phyloP scores from a whole-genome alignment of 495 filamentous ascomycete species.

The Parachaetomium inaequale region DNA sequence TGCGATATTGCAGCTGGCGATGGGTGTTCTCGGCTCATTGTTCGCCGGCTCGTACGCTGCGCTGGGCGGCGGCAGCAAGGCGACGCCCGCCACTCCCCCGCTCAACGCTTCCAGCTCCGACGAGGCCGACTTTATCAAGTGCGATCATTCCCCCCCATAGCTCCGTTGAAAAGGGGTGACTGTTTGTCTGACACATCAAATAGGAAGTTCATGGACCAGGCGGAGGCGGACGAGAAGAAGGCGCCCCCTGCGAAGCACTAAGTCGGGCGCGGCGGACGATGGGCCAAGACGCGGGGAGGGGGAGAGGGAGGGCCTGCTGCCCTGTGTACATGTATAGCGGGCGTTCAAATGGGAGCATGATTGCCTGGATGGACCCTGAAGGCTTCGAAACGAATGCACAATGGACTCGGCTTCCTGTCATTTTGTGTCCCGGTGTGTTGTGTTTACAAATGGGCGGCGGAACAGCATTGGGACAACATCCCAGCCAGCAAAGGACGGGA shows the following conservation, averaged over 20 bases:
- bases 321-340: slow-evolving; percentile 30
- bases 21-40: slow-evolving; percentile 67
- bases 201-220: slow-evolving; percentile 77
- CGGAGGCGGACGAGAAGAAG: slow-evolving; percentile 67
- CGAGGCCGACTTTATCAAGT: slow-evolving; percentile 98
- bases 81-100: slow-evolving; percentile 58
- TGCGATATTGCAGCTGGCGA: slow-evolving; percentile 67
- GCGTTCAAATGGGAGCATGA: slow-evolving; percentile 21
- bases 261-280: neutral
- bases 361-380: slow-evolving; percentile 11
- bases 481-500: too few species aligned
- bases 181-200: slow-evolving; percentile 30
- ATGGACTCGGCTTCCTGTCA: neutral
- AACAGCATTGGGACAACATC: too few species aligned
- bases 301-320: slow-evolving; percentile 14
- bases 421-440: neutral
- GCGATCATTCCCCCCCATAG: slow-evolving; percentile 34
- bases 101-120: slow-evolving; percentile 86
- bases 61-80: slow-evolving; percentile 61
- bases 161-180: too few species aligned
- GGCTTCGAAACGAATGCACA: neutral
- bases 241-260: slow-evolving; percentile 23
- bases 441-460: neutral
- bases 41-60: slow-evolving; percentile 56
- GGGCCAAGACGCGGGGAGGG: neutral